These are phyloP conservation scores for Cystobasidium onofrii DNA, from an alignment of 768 basidiomycete species.

Conservation along the genomic window DNA sequence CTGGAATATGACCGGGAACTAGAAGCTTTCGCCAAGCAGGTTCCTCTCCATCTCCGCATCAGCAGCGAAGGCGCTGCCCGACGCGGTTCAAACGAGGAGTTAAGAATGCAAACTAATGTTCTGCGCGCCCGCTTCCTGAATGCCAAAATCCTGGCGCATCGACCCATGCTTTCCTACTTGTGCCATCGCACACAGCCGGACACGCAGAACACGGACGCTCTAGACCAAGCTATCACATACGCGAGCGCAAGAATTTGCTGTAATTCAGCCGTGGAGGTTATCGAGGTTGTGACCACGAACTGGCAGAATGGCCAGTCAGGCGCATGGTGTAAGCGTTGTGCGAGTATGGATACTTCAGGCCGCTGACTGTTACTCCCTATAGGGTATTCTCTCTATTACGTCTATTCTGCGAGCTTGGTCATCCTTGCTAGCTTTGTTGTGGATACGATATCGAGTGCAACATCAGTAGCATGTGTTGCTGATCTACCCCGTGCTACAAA, in stretches of 20 bases:
- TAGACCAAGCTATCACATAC: background rate
- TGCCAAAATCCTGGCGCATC: background rate
- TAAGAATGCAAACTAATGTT: background rate
- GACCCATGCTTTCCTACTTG: constrained; percentile 8
- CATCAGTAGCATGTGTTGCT: background rate
- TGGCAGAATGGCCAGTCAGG: background rate
- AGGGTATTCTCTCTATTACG: constrained; percentile 10
- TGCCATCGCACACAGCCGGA: background rate
- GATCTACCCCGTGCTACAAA: background rate
- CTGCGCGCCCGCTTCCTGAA: background rate
- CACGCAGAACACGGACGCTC: background rate
- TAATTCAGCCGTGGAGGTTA: constrained; percentile 1
- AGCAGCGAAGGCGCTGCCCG: background rate
- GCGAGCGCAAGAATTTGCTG: background rate
- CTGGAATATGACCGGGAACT: background rate
- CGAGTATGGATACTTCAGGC: background rate
- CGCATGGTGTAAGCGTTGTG: constrained; percentile 6
- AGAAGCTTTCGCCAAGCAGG: background rate
- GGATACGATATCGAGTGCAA: background rate
- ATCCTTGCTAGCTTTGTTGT: background rate
- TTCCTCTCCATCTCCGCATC: background rate
- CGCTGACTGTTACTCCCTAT: background rate
- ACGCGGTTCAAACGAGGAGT: background rate
- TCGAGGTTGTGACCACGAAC: background rate
- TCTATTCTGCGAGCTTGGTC: constrained; percentile 6